These are phyloP conservation scores for Globisporangium splendens DNA, from an alignment of 352 stramenopile species.

Conservation along the genomic window DNA sequence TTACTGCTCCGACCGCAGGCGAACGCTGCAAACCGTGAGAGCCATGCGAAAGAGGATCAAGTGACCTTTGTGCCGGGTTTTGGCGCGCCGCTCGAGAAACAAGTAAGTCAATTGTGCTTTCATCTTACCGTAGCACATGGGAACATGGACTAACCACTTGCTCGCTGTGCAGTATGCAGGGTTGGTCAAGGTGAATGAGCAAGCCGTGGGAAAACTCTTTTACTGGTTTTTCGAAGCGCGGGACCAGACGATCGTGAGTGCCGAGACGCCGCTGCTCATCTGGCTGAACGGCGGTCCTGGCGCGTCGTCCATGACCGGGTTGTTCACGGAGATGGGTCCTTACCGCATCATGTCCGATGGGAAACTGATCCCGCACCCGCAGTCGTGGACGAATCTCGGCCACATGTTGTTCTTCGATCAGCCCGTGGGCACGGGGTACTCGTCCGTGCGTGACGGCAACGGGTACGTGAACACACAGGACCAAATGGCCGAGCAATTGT, in stretches of 20 bases:
- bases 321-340: conserved; percentile 76
- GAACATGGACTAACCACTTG: conserved; percentile 1
- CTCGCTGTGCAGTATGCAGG: conserved; percentile 60
- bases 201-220: conserved; percentile 61
- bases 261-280: conserved; percentile 59
- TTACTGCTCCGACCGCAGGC: conserved; percentile 5
- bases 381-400: conserved; percentile 72
- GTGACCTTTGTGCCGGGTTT: conserved; percentile 70
- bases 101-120: conserved; percentile 30
- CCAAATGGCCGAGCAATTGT: conserved; percentile 84
- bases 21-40: background rate
- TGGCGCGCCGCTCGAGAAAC: conserved; percentile 58
- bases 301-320: conserved; percentile 73
- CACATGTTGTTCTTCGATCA: conserved; percentile 88
- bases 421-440: conserved; percentile 77
- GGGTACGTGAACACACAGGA: conserved; percentile 72
- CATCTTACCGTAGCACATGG: conserved; percentile 14
- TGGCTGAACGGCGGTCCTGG: conserved; percentile 83
- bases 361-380: conserved; percentile 59
- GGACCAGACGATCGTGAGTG: conserved; percentile 33
- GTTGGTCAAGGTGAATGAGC: conserved; percentile 54
- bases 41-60: conserved; percentile 23
- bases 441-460: conserved; percentile 60
- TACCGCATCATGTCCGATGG: conserved; percentile 68
- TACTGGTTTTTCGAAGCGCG: conserved; percentile 87